Evolutionary conservation across 148 eudicot genomes (phyloP).

Genomic region (Amaranthus palmeri): DNA sequence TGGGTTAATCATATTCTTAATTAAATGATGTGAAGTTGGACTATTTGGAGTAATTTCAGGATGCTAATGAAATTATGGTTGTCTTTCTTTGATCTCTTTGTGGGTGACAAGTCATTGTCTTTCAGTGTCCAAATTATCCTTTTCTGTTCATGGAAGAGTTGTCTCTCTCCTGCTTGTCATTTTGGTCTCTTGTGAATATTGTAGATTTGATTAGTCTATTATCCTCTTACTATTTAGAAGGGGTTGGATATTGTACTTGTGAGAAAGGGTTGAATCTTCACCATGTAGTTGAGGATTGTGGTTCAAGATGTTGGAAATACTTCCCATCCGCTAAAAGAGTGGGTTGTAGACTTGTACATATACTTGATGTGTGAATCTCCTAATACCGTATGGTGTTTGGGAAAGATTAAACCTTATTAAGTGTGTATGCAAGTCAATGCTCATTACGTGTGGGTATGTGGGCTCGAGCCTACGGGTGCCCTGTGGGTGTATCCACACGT

Average conservation of each 20-base stretch:
- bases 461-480: too few species aligned
- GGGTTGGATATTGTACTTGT: background rate
- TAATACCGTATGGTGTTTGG: too few species aligned
- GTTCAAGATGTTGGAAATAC: background rate
- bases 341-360: too few species aligned
- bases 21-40: background rate
- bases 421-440: too few species aligned
- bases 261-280: background rate
- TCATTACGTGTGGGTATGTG: too few species aligned
- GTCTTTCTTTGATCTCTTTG: background rate
- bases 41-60: background rate
- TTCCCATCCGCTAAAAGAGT: too few species aligned
- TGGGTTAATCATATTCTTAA: background rate
- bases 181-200: background rate
- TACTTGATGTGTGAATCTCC: too few species aligned
- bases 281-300: background rate
- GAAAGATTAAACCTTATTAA: too few species aligned
- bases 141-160: background rate
- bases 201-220: background rate
- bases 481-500: too few species aligned
- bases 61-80: slow-evolving; percentile 6
- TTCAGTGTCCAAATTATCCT: background rate
- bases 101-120: slow-evolving; percentile 1
- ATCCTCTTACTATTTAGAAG: background rate
- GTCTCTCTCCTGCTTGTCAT: background rate